Conservation (phyloP, 78 protist genomes). For the Acrasis kona region DNA sequence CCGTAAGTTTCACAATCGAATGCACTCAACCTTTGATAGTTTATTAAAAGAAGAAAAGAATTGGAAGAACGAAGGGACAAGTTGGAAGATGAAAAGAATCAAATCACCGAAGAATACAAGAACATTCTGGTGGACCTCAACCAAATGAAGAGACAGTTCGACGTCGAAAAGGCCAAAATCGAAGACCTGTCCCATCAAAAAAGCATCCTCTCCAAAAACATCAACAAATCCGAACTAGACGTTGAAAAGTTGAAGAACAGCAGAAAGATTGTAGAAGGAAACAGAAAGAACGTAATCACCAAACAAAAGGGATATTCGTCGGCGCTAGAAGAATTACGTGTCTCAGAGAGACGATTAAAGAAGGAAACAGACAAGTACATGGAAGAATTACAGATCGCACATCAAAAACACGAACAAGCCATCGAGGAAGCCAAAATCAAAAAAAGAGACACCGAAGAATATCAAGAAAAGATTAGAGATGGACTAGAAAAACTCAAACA, state of each 20-base stretch:
- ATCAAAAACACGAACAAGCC: constrained; percentile 14
- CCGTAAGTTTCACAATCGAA: not conserved
- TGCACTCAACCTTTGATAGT: not conserved
- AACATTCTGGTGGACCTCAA: not conserved
- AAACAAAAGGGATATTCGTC: constrained; percentile 41
- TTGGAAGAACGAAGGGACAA: constrained; percentile 26
- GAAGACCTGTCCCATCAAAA: constrained; percentile 34
- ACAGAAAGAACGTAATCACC: constrained; percentile 28
- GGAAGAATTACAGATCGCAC: constrained; percentile 31
- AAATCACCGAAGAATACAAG: not conserved
- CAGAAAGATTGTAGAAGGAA: constrained; percentile 11
- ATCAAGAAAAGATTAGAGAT: constrained; percentile 50
- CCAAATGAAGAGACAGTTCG: not conserved
- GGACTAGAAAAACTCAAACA: constrained; percentile 47
- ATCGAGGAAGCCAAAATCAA: constrained; percentile 49
- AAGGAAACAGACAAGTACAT: constrained; percentile 32
- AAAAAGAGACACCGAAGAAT: constrained; percentile 29
- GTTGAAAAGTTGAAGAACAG: constrained; percentile 9
- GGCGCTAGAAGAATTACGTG: constrained; percentile 29
- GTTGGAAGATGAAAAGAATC: not conserved
- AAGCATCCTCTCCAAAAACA: constrained; percentile 25
- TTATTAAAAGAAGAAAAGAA: not conserved
- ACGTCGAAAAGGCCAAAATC: not conserved
- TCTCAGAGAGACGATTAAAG: constrained; percentile 28
- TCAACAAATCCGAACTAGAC: constrained; percentile 7